Percentiles rank a stretch among this genome's conserved stretches.
Conservation (phyloP, 257 asterid species). For the Fraxinus cuspidata region DNA sequence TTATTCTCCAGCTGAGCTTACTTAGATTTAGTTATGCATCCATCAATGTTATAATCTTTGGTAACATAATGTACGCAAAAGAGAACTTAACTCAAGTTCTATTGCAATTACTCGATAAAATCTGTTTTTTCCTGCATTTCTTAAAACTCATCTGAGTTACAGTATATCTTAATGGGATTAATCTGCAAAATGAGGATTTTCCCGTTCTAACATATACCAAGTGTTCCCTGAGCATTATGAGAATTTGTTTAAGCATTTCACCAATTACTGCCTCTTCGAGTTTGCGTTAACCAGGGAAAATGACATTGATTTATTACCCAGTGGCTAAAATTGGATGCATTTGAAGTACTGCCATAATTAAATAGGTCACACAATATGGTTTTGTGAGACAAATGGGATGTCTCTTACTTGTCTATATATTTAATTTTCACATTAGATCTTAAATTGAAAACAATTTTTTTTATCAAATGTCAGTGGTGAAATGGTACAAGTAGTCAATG, state of each 20-base stretch:
- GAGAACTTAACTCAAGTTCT: neutral
- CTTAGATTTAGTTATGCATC: neutral
- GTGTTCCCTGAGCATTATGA: neutral
- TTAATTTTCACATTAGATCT: neutral
- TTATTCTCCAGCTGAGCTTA: neutral
- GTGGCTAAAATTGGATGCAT: neutral
- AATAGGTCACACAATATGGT: neutral
- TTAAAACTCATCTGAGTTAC: neutral
- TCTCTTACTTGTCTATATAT: neutral
- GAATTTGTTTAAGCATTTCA: neutral
- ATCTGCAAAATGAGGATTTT: neutral
- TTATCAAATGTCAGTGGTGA: neutral
- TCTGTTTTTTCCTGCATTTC: neutral
- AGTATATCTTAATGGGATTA: neutral
- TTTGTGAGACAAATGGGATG: neutral
- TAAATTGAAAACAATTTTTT: neutral
- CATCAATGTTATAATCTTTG: neutral
- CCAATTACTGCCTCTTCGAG: neutral
- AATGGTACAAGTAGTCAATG: neutral
- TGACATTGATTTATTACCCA: neutral
- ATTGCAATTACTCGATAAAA: neutral
- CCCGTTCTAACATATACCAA: neutral
- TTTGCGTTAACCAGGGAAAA: neutral
- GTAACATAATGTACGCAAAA: neutral
- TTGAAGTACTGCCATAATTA: neutral